These are phyloP conservation scores for Wickerhamiella cacticola DNA, from an alignment of 805 yeast species.

Conservation along the genomic window DNA sequence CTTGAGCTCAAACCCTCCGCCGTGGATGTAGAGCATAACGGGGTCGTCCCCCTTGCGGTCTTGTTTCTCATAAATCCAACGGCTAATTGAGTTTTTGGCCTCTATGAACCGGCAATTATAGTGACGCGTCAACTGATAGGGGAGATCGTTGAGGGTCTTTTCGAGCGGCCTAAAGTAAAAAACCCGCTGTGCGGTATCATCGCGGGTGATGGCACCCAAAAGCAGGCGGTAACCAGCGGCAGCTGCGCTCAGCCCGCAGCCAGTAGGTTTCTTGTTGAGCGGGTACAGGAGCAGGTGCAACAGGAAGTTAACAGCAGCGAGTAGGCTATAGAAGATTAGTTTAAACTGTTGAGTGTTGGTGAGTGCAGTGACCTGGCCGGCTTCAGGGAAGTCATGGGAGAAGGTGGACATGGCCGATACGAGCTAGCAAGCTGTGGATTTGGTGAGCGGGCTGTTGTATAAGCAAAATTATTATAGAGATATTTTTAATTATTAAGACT, in stretches of 20 bases:
- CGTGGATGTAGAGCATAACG: constrained; percentile 7
- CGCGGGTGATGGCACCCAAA: background rate
- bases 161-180: background rate
- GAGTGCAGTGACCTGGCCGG: background rate
- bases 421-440: too few species aligned
- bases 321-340: background rate
- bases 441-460: too few species aligned
- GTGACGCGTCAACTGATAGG: background rate
- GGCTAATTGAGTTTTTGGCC: background rate
- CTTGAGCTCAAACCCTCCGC: constrained; percentile 6
- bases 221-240: background rate
- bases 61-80: constrained; percentile 6
- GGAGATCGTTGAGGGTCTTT: background rate
- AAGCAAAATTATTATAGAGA: too few species aligned
- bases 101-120: background rate
- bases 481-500: too few species aligned
- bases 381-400: background rate
- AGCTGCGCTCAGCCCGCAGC: background rate
- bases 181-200: background rate
- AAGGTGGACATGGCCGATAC: too few species aligned
- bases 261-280: background rate
- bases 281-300: background rate
- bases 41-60: constrained; percentile 6
- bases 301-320: background rate
- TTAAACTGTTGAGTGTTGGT: background rate